Evolutionary conservation across 306 rosid genomes (phyloP).

Genomic region (Vachellia collinsii): DNA sequence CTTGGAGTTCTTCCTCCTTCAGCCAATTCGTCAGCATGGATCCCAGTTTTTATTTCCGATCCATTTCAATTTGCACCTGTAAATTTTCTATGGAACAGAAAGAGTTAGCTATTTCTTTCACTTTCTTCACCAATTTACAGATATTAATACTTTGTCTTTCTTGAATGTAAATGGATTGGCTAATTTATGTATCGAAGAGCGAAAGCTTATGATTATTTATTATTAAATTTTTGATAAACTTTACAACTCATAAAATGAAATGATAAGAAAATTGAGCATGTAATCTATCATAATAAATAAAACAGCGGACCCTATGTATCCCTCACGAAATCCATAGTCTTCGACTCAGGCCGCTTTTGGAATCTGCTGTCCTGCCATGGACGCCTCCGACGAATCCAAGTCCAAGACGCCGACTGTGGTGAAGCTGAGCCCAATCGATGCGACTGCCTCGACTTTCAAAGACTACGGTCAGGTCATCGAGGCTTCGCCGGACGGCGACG

Average conservation of each 20-base stretch:
- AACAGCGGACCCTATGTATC: not conserved
- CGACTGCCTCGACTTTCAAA: slow-evolving; percentile 60
- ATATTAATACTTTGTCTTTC: slow-evolving; percentile 29
- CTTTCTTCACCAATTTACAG: slow-evolving; percentile 43
- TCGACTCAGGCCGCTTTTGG: not conserved
- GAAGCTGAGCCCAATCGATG: slow-evolving; percentile 65
- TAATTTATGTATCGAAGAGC: too few relatives aligned
- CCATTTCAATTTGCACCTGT: slow-evolving; percentile 29
- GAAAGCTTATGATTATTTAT: too few relatives aligned
- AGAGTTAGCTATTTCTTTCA: not conserved
- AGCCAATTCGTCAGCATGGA: not conserved
- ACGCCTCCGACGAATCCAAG: slow-evolving; percentile 17
- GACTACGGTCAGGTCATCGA: slow-evolving; percentile 76
- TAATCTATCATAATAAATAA: too few relatives aligned
- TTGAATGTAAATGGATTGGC: not conserved
- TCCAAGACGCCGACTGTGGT: slow-evolving; percentile 20
- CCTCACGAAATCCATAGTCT: not conserved
- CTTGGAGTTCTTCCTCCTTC: not conserved
- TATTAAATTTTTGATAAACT: not conserved
- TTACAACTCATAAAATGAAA: not conserved
- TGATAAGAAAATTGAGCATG: too few relatives aligned
- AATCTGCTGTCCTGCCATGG: slow-evolving; percentile 22
- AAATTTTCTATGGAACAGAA: not conserved
- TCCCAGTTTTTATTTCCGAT: not conserved
- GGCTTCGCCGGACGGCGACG: slow-evolving; percentile 56